Base-by-base conservation (phyloP, 257 asterid genomes). In the Solanum chmielewskii region DNA sequence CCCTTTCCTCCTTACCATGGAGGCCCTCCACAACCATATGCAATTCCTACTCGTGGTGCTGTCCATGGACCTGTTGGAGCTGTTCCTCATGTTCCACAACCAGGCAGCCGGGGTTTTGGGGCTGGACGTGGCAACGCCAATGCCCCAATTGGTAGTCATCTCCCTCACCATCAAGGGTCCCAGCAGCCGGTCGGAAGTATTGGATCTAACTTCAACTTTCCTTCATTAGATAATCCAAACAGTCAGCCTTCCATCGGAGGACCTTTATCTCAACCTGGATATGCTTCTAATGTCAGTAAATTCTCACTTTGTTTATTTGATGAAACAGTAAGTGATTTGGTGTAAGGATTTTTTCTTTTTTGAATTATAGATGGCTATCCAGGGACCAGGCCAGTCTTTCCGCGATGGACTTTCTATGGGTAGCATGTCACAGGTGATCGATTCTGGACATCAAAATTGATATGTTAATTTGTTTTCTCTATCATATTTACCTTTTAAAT, bases 1-100 rank as follows among this genome's bases (percentile, higher is more conserved):
- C 98, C 99, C 49, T 74, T 95, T 84, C 91, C 94, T 69, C 98
- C 95, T 83, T 97, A 93, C 91, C 99, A 93, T 87, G 98, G 97
- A 49, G 97, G 93, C 23, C 97, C 95, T 75, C 97, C 98, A 0
- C 99, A 97, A 88, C 99, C 99, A 12, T 96, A 97, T 91, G 99
- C 98, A 85, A 97, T 97, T 86, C 99, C 99, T 52, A 89, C 95
- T 80, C 99, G 98, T 86, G 96, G 98, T 83, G 96, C 98, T 83
- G 98, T 94, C 76, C 99, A 96, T 92, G 99, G 99, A 37, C 98
- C 98, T 87, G 98, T 95, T 89, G 99, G 99, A 62, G 92, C 97
- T 44, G 94, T 92, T 76, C 98, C 99, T 86, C 99, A 97, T 91
- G 91, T 93, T 89, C 99, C 99, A 64, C 98, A 93, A 86, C 93